These are phyloP conservation scores for Amanita phalloides DNA, from an alignment of 768 basidiomycete species.

Conservation along the genomic window DNA sequence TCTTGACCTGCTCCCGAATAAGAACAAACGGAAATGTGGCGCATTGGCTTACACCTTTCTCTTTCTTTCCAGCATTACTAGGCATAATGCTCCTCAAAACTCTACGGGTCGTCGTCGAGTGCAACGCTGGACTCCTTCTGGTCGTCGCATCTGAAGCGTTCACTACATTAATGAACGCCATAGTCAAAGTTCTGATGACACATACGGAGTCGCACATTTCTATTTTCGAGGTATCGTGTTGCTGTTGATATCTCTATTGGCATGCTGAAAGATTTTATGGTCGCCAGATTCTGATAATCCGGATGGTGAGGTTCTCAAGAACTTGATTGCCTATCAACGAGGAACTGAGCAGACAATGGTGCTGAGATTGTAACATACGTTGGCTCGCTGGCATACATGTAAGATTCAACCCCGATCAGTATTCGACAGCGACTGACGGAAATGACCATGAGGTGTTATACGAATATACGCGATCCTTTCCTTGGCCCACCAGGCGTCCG, in stretches of 20 bases:
- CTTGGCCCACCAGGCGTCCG: slow-evolving; percentile 37
- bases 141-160: background rate
- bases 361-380: background rate
- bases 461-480: slow-evolving; percentile 41
- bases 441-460: slow-evolving; percentile 19
- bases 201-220: background rate
- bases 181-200: background rate
- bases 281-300: background rate
- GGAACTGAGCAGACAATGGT: background rate
- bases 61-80: too few species aligned
- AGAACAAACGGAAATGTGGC: too few species aligned
- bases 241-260: background rate
- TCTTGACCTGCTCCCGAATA: too few species aligned
- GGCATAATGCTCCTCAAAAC: too few species aligned
- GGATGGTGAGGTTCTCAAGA: too few species aligned
- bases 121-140: background rate
- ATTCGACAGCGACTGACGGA: background rate
- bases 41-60: too few species aligned
- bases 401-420: background rate
- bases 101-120: background rate
- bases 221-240: background rate
- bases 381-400: slow-evolving; percentile 1
- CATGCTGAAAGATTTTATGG: background rate
- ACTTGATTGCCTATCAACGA: background rate
- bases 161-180: background rate